These are phyloP conservation scores for Chrysoporthe cubensis DNA, from an alignment of 2,329 filamentous ascomycete genomes.

Conservation along the genomic window DNA sequence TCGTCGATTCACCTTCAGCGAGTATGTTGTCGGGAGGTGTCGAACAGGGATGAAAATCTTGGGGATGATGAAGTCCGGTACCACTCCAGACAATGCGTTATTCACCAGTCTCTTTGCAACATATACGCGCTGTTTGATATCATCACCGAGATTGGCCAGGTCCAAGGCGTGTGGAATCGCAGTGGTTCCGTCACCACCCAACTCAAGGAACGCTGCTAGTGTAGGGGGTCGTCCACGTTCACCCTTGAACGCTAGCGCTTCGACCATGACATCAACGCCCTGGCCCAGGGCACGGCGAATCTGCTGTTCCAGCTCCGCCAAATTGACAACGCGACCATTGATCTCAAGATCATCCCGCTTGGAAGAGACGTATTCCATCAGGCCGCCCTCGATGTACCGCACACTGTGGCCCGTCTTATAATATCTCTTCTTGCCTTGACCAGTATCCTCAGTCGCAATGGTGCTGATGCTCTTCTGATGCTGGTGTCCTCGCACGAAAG, in stretches of 20 bases:
- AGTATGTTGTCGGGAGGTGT: constrained; percentile 52
- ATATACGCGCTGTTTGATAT: constrained; percentile 49
- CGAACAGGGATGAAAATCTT: constrained; percentile 53
- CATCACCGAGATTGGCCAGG: constrained; percentile 39
- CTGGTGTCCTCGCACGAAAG: constrained; percentile 31
- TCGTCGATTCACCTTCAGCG: constrained; percentile 54
- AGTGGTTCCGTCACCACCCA: constrained; percentile 47
- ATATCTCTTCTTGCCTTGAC: constrained; percentile 41
- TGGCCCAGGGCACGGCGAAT: constrained; percentile 52
- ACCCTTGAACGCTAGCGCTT: constrained; percentile 48
- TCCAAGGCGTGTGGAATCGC: constrained; percentile 43
- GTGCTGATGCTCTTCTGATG: constrained; percentile 32
- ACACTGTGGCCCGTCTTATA: constrained; percentile 57
- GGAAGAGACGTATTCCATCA: constrained; percentile 52
- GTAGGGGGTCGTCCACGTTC: constrained; percentile 44
- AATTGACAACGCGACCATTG: constrained; percentile 45
- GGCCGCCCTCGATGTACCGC: constrained; percentile 52
- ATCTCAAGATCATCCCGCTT: constrained; percentile 47
- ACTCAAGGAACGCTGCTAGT: constrained; percentile 54
- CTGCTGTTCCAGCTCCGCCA: constrained; percentile 51
- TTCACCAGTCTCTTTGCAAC: constrained; percentile 50
- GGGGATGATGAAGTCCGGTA: constrained; percentile 50
- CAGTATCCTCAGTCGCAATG: constrained; percentile 30
- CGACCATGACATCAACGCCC: constrained; percentile 53
- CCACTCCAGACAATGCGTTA: constrained; percentile 42